Conservation (phyloP, 2,329 filamentous ascomycete species). For the Aspergillus quadricinctus region DNA sequence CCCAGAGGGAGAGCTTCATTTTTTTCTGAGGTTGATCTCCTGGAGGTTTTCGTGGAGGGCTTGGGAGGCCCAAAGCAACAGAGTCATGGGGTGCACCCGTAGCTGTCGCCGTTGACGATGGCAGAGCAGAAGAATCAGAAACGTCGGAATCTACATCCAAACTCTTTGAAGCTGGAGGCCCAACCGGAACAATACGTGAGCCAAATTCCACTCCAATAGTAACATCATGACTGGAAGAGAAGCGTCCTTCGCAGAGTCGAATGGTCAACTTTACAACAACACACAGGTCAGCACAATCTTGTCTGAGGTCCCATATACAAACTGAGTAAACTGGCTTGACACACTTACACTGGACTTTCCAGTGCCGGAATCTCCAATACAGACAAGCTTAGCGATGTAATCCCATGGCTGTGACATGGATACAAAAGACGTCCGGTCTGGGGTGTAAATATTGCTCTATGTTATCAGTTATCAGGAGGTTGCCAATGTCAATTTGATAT, state of each 20-base stretch:
- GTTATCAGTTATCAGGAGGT: conserved; percentile 2
- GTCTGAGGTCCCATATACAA: background rate
- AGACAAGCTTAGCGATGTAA: conserved; percentile 98
- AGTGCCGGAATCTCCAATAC: conserved; percentile 92
- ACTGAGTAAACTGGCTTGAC: background rate
- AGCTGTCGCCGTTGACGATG: conserved; percentile 6
- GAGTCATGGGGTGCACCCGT: conserved; percentile 12
- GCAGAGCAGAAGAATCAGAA: conserved; percentile 7
- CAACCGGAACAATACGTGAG: conserved; percentile 85
- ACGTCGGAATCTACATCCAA: conserved; percentile 49
- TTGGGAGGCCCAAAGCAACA: conserved; percentile 27
- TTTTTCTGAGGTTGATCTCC: conserved; percentile 55
- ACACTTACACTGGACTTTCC: conserved; percentile 73
- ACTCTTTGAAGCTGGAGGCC: conserved; percentile 66
- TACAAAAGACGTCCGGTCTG: conserved; percentile 16
- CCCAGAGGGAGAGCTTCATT: conserved; percentile 94
- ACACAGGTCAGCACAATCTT: conserved; percentile 7
- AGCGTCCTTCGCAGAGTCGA: conserved; percentile 92
- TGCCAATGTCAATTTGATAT: conserved; percentile 6
- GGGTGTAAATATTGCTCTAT: background rate
- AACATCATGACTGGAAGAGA: conserved; percentile 90
- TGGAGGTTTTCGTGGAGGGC: conserved; percentile 33
- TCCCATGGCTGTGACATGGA: conserved; percentile 69
- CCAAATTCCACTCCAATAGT: conserved; percentile 97
- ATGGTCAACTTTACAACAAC: conserved; percentile 67